Conservation (phyloP, 2,329 filamentous ascomycete genomes). For the Pseudocercospora eumusae region DNA sequence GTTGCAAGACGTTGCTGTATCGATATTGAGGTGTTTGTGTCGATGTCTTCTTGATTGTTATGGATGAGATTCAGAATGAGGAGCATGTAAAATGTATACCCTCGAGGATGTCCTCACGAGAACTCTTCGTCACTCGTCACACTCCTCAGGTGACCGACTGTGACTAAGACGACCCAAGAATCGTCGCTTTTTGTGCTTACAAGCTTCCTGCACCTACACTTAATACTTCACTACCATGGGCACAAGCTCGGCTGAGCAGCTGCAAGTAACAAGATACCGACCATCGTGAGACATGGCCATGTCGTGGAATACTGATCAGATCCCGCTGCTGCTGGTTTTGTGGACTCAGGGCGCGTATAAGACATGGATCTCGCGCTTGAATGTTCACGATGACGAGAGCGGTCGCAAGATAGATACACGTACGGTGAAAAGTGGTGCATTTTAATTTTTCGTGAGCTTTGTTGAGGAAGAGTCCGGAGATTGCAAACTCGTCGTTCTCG, state of each 20-base stretch:
- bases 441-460: too few species aligned
- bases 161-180: background rate
- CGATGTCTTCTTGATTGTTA: background rate
- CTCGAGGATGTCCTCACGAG: background rate
- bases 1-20: too few species aligned
- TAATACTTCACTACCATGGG: background rate
- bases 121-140: background rate
- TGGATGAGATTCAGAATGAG: background rate
- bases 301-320: background rate
- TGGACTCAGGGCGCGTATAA: background rate
- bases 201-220: background rate
- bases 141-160: background rate
- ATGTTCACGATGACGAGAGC: conserved; percentile 2
- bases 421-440: background rate
- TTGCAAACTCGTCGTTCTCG: background rate
- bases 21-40: too few species aligned
- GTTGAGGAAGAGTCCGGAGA: too few species aligned
- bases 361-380: background rate
- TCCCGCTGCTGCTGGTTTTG: background rate
- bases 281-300: background rate
- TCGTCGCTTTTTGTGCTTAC: background rate
- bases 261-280: background rate
- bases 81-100: background rate
- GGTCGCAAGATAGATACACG: background rate
- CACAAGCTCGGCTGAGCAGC: background rate